These are phyloP conservation scores for Fragaria vesca DNA, from an alignment of 306 rosid species.

Conservation along the genomic window DNA sequence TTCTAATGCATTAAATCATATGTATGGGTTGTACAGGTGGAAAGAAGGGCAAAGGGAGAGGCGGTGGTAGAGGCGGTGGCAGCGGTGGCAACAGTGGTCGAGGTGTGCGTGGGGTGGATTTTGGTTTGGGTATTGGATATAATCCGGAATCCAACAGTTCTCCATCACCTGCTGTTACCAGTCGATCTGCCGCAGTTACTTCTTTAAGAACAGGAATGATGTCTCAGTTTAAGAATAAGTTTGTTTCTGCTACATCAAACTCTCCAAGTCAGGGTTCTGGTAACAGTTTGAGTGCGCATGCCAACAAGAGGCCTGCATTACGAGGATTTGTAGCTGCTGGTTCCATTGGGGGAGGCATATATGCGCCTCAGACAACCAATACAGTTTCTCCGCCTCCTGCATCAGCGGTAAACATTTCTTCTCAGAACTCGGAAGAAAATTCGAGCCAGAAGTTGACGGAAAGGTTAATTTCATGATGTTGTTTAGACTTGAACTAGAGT, in stretches of 20 bases:
- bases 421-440: slow-evolving; percentile 48
- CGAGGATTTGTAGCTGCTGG: slow-evolving; percentile 91
- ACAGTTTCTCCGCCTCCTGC: slow-evolving; percentile 39
- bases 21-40: slow-evolving; percentile 58
- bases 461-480: slow-evolving; percentile 47
- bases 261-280: slow-evolving; percentile 50
- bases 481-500: background rate
- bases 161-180: slow-evolving; percentile 46
- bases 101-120: slow-evolving; percentile 98
- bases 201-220: slow-evolving; percentile 87
- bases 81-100: slow-evolving; percentile 36
- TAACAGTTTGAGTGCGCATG: slow-evolving; percentile 38
- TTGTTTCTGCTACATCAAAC: slow-evolving; percentile 78
- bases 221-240: slow-evolving; percentile 76
- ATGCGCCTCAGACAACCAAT: slow-evolving; percentile 36
- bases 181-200: slow-evolving; percentile 74
- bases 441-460: slow-evolving; percentile 46
- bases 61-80: slow-evolving; percentile 41
- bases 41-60: slow-evolving; percentile 73
- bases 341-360: slow-evolving; percentile 68
- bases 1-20: slow-evolving; percentile 10
- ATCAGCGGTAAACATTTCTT: slow-evolving; percentile 35
- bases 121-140: slow-evolving; percentile 92
- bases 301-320: slow-evolving; percentile 66
- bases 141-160: slow-evolving; percentile 54